Base-by-base conservation (phyloP, 2,329 filamentous ascomycete species). In the Fusarium chuoi region DNA sequence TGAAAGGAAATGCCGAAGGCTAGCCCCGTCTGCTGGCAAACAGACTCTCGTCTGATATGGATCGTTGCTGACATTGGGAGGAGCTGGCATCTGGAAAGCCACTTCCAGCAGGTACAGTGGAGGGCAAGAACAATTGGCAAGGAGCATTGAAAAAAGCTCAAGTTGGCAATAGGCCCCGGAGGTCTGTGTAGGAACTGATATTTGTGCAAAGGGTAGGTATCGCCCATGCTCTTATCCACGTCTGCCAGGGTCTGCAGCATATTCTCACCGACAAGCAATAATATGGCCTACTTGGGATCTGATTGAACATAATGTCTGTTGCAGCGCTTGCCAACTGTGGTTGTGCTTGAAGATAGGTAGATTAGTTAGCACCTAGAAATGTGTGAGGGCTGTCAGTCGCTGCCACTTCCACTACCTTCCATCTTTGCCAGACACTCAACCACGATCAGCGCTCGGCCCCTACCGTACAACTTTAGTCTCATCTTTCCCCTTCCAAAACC, bases 381-480 rank as follows among this genome's bases (percentile, higher is more conserved):
- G 14, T 9, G 22, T 18, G 24, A n/a, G 35, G 41, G 17, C 24
- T 39, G 24, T 14, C 24, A 28, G 51, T n/a, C 51, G 41, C 20
- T 55, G 51, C 24, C 51, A n/a, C 24, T 41, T 14, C 20, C 15
- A n/a, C 24, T 28, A 18, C 13, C 18, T 26, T 28, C 45, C 13
- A 17, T 28, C 13, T 22, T 10, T 38, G 18, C 9, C 49, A 22
- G 24, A 6, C 24, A 22, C 18, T 38, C 33, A 54, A 17, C 10
- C 24, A 26, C 33, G 3, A 38, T 5, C 24, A 12, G 3, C 18
- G 5, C 49, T 26, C 9, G 1, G 14, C 5, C 15, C 2, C 24
- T 3, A 18, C n/a, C 14, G 13, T 18, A 26, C 3, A 3, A 33
- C 15, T 2, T 36, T 6, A 7, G 0, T 6, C 3, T 8, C 0